Evolutionary conservation across 2,329 filamentous ascomycete genomes (phyloP).

Genomic region (Diplodia sapinea): DNA sequence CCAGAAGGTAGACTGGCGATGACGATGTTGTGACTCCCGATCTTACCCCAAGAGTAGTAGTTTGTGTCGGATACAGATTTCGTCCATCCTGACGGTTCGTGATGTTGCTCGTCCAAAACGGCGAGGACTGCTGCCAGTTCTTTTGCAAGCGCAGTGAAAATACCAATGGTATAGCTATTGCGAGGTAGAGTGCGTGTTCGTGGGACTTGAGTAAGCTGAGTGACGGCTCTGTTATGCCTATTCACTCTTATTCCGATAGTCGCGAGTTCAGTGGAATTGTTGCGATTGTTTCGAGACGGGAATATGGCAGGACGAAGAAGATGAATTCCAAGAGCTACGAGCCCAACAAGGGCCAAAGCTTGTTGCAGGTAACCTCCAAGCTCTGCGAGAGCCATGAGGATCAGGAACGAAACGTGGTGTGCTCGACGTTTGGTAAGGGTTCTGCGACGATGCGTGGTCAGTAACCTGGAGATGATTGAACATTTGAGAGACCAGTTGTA

Average conservation of each 20-base stretch:
- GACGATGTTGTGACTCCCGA: not conserved
- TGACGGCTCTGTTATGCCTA: too few species aligned
- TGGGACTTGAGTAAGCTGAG: too few species aligned
- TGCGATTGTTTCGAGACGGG: too few species aligned
- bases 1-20: not conserved
- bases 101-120: not conserved
- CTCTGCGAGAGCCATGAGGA: not conserved
- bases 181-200: accelerated
- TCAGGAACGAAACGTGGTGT: too few species aligned
- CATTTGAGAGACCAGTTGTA: too few species aligned
- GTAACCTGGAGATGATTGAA: too few species aligned
- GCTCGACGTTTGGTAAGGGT: too few species aligned
- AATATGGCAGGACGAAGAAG: not conserved
- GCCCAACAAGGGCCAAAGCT: not conserved
- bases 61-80: not conserved
- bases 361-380: not conserved
- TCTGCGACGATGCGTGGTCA: too few species aligned
- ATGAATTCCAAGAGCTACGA: not conserved
- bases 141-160: not conserved
- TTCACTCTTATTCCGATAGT: too few species aligned
- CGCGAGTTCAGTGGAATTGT: not conserved
- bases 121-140: not conserved
- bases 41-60: not conserved
- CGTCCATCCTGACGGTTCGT: not conserved
- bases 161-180: not conserved